Percentiles rank a stretch among this genome's conserved stretches.
Evolutionary conservation across 805 yeast species (phyloP).

Genomic region (Candida ovalis): DNA sequence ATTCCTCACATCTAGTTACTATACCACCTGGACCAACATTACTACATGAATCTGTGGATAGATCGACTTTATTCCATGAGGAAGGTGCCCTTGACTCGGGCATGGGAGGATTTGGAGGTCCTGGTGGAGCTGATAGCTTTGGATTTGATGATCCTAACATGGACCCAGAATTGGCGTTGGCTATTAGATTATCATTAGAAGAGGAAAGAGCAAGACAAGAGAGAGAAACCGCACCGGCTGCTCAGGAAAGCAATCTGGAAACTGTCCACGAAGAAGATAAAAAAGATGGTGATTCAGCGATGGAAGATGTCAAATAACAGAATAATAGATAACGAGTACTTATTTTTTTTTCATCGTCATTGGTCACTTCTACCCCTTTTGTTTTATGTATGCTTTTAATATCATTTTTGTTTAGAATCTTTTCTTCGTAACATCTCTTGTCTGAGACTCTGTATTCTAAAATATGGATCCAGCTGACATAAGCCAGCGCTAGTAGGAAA

Average conservation of each 20-base stretch:
- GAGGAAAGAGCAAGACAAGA: constrained; percentile 94
- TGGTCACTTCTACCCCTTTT: background rate
- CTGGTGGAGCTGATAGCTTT: constrained; percentile 40
- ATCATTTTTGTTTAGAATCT: background rate
- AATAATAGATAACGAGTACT: background rate
- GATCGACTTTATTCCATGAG: constrained; percentile 68
- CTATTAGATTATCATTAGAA: constrained; percentile 88
- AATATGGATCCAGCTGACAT: background rate
- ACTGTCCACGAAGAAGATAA: constrained; percentile 22
- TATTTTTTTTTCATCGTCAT: background rate
- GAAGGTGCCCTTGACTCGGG: constrained; percentile 52
- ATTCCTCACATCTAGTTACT: constrained; percentile 76
- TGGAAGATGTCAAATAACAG: constrained; percentile 20
- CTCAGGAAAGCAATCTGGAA: constrained; percentile 15
- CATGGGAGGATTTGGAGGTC: constrained; percentile 38
- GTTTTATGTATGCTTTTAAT: background rate
- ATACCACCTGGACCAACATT: constrained; percentile 86
- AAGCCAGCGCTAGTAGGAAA: background rate
- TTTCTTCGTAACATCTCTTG: no score
- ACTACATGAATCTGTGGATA: constrained; percentile 74
- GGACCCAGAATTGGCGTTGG: constrained; percentile 97
- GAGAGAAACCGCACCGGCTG: constrained; percentile 46
- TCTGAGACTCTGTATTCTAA: no score
- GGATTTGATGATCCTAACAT: constrained; percentile 80
- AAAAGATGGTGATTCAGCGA: constrained; percentile 13